Conservation (phyloP, 441 rosid species). For the Adansonia rubrostipa region DNA sequence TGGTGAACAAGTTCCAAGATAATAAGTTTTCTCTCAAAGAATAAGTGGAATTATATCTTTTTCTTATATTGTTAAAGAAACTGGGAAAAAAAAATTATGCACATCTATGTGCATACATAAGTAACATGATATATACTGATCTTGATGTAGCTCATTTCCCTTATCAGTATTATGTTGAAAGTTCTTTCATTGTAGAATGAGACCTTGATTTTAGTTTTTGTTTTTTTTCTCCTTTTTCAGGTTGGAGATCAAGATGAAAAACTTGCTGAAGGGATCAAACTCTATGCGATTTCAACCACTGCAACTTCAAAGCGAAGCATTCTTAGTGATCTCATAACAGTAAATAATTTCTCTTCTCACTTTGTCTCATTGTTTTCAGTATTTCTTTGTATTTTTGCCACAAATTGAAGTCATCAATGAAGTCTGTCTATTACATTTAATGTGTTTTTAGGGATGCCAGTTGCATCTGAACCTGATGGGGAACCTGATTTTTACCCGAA, state of each 20-base stretch:
- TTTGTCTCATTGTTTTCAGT: background rate
- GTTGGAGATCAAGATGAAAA: slow-evolving; percentile 94
- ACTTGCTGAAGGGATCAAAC: slow-evolving; percentile 91
- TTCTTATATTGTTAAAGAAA: background rate
- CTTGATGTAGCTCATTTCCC: background rate
- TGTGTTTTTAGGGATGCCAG: background rate
- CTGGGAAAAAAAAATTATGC: background rate
- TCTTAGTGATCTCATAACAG: slow-evolving; percentile 91
- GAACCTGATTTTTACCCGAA: no score
- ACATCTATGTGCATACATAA: background rate
- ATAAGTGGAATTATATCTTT: background rate
- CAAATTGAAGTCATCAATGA: background rate
- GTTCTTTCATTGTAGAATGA: slow-evolving; percentile 17
- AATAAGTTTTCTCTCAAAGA: background rate
- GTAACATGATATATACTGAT: background rate
- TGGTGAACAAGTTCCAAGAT: background rate
- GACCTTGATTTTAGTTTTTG: background rate
- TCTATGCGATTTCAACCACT: slow-evolving; percentile 78
- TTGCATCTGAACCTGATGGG: no score
- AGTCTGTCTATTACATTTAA: background rate
- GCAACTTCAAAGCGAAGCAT: slow-evolving; percentile 78
- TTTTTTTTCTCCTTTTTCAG: slow-evolving; percentile 38
- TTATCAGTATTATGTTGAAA: background rate
- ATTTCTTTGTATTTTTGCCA: slow-evolving; percentile 4
- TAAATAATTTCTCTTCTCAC: slow-evolving; percentile 38